phyloP scores from a whole-genome alignment of 768 basidiomycete genomes.

The Suillus subalutaceus region DNA sequence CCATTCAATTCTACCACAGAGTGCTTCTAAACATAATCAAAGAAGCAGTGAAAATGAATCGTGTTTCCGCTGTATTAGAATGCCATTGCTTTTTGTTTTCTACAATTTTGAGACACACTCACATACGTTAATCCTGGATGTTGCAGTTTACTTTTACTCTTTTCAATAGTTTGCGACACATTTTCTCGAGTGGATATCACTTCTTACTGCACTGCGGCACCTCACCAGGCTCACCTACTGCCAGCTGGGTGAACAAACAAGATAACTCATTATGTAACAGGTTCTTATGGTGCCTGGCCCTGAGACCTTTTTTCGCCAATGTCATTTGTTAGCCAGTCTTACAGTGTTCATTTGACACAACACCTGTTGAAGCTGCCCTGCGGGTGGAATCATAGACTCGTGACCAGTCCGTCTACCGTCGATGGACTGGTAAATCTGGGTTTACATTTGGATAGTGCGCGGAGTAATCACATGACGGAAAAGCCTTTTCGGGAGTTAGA shows the following conservation, averaged over 20 bases:
- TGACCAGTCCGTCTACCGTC: too few relatives aligned
- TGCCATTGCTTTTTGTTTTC: slow-evolving; percentile 20
- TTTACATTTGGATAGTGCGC: too few relatives aligned
- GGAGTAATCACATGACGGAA: too few relatives aligned
- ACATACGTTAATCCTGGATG: slow-evolving; percentile 1
- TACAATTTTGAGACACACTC: background rate
- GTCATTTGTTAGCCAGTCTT: background rate
- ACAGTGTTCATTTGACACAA: background rate
- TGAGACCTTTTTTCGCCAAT: background rate
- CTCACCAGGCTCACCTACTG: too few relatives aligned
- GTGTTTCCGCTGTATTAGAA: slow-evolving; percentile 30
- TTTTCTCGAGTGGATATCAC: background rate
- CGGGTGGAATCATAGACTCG: background rate
- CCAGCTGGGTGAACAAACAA: background rate
- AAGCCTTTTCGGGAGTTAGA: too few relatives aligned
- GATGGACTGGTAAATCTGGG: too few relatives aligned
- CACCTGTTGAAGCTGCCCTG: background rate
- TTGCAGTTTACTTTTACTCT: background rate
- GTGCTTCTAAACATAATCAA: slow-evolving; percentile 28
- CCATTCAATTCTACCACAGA: slow-evolving; percentile 13
- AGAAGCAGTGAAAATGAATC: slow-evolving; percentile 25
- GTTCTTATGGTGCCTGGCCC: background rate
- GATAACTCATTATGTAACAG: background rate
- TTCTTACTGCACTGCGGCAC: background rate
- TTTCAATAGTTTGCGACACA: background rate